phyloP scores from a whole-genome alignment of 257 asterid genomes.

The Thymus quinquecostatus region DNA sequence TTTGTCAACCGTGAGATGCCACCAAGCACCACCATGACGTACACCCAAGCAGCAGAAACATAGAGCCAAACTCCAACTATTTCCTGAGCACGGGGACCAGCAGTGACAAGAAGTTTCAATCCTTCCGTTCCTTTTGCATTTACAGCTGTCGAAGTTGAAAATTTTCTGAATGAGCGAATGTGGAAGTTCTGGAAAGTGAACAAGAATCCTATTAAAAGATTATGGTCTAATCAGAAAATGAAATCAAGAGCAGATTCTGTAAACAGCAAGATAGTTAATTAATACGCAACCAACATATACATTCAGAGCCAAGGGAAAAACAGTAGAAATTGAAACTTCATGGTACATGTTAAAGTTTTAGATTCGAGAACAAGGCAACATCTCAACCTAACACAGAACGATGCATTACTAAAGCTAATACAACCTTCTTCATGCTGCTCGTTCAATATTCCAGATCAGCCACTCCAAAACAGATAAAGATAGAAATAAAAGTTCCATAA shows the following conservation, averaged over 20 bases:
- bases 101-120: conserved; percentile 70
- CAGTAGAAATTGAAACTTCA: too few species aligned
- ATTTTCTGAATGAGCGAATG: conserved; percentile 44
- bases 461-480: neutral
- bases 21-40: conserved; percentile 90
- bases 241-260: neutral
- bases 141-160: conserved; percentile 51
- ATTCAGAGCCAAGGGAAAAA: too few species aligned
- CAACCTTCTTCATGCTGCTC: neutral
- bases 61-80: conserved; percentile 86
- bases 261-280: neutral
- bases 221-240: conserved; percentile 8
- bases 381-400: too few species aligned
- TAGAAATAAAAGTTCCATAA: neutral
- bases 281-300: neutral
- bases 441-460: neutral
- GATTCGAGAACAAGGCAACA: too few species aligned
- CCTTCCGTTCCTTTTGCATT: conserved; percentile 48
- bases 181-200: conserved; percentile 51
- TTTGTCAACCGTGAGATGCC: conserved; percentile 75
- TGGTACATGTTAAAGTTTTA: too few species aligned
- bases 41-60: conserved; percentile 86
- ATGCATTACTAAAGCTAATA: neutral
- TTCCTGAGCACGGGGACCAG: conserved; percentile 74
- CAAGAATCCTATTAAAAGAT: neutral